Base-by-base conservation (phyloP, 2,329 filamentous ascomycete species). In the Xylariales sp. region DNA sequence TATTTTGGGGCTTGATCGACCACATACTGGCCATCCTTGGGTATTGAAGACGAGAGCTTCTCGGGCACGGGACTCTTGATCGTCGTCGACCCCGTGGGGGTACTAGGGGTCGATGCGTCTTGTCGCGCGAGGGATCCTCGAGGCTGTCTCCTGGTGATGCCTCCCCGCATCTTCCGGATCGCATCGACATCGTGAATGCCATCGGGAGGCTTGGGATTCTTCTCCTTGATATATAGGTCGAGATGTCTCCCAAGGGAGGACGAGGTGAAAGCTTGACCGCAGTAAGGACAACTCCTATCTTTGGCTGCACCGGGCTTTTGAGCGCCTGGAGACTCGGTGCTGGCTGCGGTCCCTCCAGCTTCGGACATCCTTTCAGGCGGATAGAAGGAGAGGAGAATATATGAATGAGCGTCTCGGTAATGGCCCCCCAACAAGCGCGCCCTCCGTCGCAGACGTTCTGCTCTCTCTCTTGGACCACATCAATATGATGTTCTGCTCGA, bases 201-300 rank as follows among this genome's bases (percentile, higher is more conserved):
- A 65, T 97, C 91, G 5, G 85, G 70, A 1, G 83, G 76, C 63
- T 90, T 93, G 1, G 91, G 88, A 61, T 96, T 96, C 68, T 89
- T 94, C 45, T 89, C 84, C 58, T 89, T 90, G 56, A 96, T 90
- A 63, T 94, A 96, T 28, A 95, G 78, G 61, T 97, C 91, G 51
- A 96, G 82, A 65, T 97, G 91, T 33, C 91, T 84, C 37, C 91
- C 91, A 40, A 97, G 79, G 3, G 88, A 95, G 12, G 89, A 95
- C 2, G 90, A 96, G 12, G 91, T 96, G 60, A 96, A 97, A 5
- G 84, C 75, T 62, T 95, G 88, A 34, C 81, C 75, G 63, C 91
- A 97, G 68, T 88, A 97, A 25, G 84, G 86, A 61, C 91, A 96
- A 49, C 74, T 82, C 59, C 87, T 88, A 68, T 97, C 90, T 65